Evolutionary conservation across 1,284 basidiomycete species (phyloP), one percentile per base, ranked within the genome.

Genomic region (Coriolopsis trogii): DNA sequence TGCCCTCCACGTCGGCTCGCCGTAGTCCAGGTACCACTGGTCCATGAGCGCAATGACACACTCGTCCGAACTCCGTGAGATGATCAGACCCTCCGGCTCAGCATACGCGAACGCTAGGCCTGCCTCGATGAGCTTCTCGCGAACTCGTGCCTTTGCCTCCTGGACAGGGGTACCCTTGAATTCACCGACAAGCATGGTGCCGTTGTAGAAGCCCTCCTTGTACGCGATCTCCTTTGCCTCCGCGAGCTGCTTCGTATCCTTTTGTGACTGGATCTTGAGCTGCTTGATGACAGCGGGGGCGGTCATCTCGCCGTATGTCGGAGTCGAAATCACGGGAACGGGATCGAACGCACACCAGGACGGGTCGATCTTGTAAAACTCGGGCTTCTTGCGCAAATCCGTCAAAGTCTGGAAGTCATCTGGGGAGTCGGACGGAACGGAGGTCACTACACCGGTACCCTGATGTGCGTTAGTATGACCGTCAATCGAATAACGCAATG

Each of bases 1-100:
- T 15, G 81, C 84, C 71, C 89, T 91, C 97, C 97, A 99, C 33
- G 72, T 70, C 3, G 84, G 69, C 77, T 98, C 95, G 63, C 96
- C 97, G 67, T 99, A 99, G 74, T 99, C 95, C 69, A 99, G 76
- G 74, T 99, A 99, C 95, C 96, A 99, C 73, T 99, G 97, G 70
- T 99, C 97, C 82, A 95, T 96, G 58, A 99, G 78, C 6, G 96
- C 95, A 53, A 99, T 95, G 29, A 98, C 91, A 76, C 96, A 99
- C 73, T 98, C 96, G 67, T 99, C 96, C 20, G 82, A 85, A 71
- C 89, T 93, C 46, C 96, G 81, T 51, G 90, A 93, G 67, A 95
- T 85, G 66, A 98, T 89, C 67, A 92, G 72, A 50, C 91, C 93
- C 73, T 98, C 96, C 1, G 97, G 97, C 74, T 99, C 97, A 16